phyloP scores from a whole-genome alignment of 148 eudicot species.

The Gaultheria prostrata region DNA sequence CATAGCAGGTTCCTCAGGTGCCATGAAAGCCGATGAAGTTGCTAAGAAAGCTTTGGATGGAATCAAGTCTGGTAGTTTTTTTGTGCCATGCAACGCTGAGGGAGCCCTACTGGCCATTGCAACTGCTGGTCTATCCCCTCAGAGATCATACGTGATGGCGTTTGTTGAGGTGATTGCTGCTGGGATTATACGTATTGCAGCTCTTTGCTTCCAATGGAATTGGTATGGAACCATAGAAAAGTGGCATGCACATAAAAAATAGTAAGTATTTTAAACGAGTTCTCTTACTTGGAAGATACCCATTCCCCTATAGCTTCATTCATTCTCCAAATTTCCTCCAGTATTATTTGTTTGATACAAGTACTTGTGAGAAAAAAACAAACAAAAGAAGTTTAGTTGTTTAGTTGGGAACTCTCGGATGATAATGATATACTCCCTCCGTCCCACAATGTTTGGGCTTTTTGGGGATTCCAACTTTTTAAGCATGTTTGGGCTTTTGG shows the following conservation, averaged over 20 bases:
- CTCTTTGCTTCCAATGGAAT: conserved; percentile 66
- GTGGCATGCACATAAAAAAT: conserved; percentile 53
- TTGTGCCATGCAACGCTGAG: conserved; percentile 80
- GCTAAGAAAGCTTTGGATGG: conserved; percentile 73
- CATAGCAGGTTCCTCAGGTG: conserved; percentile 77
- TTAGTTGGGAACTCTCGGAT: neutral
- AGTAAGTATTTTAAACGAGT: conserved; percentile 23
- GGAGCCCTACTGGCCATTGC: conserved; percentile 59
- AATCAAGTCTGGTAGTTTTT: conserved; percentile 60
- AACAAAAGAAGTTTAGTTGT: neutral
- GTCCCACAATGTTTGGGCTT: too few relatives aligned
- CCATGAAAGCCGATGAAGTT: conserved; percentile 86
- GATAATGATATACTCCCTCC: too few relatives aligned
- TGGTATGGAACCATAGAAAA: conserved; percentile 75
- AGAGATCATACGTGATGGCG: conserved; percentile 78
- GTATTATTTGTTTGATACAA: neutral
- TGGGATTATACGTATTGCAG: conserved; percentile 58
- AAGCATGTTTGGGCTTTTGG: too few relatives aligned
- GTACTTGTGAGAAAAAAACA: neutral
- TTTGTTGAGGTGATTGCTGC: conserved; percentile 71
- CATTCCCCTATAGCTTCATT: neutral
- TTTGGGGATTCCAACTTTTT: too few relatives aligned
- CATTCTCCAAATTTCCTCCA: neutral
- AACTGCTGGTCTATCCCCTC: conserved; percentile 89
- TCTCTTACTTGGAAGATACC: neutral